These are phyloP conservation scores for Colletotrichum cordylinicola DNA, from an alignment of 2,329 filamentous ascomycete species.

Conservation along the genomic window DNA sequence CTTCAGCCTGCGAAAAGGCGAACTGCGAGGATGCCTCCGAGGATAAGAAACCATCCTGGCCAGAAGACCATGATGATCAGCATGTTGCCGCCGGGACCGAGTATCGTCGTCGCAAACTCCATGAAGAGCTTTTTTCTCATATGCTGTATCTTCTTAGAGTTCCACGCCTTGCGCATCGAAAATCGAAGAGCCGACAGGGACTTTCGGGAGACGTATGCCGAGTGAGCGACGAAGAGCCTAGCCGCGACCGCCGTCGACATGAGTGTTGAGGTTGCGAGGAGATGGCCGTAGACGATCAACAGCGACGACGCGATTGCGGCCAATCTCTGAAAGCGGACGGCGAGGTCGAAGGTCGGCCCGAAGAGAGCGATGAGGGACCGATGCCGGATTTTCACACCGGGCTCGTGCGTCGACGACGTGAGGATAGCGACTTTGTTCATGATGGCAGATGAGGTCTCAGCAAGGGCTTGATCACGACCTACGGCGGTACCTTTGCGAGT, in stretches of 20 bases:
- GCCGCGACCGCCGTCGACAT: constrained; percentile 31
- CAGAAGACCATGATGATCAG: constrained; percentile 59
- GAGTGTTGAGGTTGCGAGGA: constrained; percentile 34
- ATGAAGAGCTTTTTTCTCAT: constrained; percentile 54
- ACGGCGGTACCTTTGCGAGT: not conserved
- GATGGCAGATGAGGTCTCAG: constrained; percentile 19
- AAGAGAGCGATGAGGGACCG: constrained; percentile 37
- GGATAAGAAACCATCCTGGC: constrained; percentile 61
- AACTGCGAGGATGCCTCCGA: constrained; percentile 34
- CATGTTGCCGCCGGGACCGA: constrained; percentile 54
- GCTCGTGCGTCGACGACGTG: constrained; percentile 41
- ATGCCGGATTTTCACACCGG: constrained; percentile 31
- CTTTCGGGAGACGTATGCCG: constrained; percentile 30
- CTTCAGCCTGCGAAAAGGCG: constrained; percentile 41
- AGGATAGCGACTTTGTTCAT: constrained; percentile 45
- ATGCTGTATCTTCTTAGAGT: constrained; percentile 37
- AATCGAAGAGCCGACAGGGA: constrained; percentile 18
- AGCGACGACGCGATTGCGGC: constrained; percentile 35
- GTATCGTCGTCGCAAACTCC: constrained; percentile 56
- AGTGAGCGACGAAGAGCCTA: constrained; percentile 33
- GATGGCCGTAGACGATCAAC: constrained; percentile 34
- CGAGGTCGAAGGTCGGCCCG: constrained; percentile 37
- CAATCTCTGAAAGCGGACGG: constrained; percentile 39
- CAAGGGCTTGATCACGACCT: constrained; percentile 14
- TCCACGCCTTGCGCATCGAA: constrained; percentile 34